These are phyloP conservation scores for Ascomycota sp. DNA, from an alignment of 2,329 filamentous ascomycete genomes.

Conservation along the genomic window DNA sequence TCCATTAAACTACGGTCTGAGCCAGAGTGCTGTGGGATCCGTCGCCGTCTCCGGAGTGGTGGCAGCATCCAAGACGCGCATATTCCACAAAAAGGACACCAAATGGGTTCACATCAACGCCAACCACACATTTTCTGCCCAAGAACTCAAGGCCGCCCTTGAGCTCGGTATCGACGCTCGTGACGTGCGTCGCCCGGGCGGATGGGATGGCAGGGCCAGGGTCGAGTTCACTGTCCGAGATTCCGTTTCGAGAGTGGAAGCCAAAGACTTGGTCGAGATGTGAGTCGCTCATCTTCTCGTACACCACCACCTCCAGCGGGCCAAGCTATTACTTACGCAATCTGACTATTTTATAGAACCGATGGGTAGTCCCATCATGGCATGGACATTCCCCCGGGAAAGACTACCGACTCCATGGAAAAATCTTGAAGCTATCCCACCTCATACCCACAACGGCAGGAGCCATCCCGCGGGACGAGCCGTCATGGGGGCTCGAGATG, in stretches of 20 bases:
- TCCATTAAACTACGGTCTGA: conserved; percentile 6
- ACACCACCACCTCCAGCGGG: conserved; percentile 15
- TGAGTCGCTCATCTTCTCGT: conserved; percentile 16
- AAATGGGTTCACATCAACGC: conserved; percentile 9
- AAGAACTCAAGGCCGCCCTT: conserved; percentile 10
- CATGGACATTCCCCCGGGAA: no score
- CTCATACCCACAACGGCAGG: conserved; percentile 6
- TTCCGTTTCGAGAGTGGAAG: no score
- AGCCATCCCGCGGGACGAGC: conserved; percentile 6
- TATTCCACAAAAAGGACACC: conserved; percentile 8
- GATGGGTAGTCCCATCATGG: no score
- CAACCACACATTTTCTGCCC: conserved; percentile 9
- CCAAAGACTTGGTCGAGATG: conserved; percentile 11
- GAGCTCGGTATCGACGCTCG: conserved; percentile 16
- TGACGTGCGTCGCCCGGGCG: conserved; percentile 6
- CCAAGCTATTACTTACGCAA: conserved; percentile 13
- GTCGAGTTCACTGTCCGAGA: conserved; percentile 12
- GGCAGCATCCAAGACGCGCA: conserved; percentile 6
- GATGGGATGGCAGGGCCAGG: conserved; percentile 10
- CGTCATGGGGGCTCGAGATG: conserved; percentile 4
- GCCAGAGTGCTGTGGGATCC: conserved; percentile 4
- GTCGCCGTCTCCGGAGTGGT: conserved; percentile 3
- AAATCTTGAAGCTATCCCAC: conserved; percentile 19
- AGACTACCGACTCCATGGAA: no score
- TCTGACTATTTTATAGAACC: no score